Conservation (phyloP, 148 eudicot genomes). For the Heliosperma pusillum region DNA sequence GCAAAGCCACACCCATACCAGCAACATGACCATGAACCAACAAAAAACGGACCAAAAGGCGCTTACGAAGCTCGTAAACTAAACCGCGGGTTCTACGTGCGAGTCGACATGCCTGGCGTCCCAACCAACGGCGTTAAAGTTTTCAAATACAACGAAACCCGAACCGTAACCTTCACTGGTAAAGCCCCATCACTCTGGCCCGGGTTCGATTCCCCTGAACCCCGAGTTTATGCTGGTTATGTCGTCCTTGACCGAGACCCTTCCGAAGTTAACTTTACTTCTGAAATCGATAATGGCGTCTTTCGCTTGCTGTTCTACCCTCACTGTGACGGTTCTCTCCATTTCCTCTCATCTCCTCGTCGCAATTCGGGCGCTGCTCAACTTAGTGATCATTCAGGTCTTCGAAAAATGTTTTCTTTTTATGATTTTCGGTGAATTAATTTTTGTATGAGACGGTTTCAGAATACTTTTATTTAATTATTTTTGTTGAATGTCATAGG, state of each 20-base stretch:
- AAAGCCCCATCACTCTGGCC: constrained; percentile 1
- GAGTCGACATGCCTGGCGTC: constrained; percentile 14
- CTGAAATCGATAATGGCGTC: neutral
- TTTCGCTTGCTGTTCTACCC: constrained; percentile 1
- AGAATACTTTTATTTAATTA: neutral
- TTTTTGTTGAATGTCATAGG: neutral
- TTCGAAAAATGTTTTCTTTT: neutral
- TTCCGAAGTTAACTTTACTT: neutral
- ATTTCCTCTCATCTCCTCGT: neutral
- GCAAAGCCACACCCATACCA: no score
- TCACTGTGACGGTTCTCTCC: neutral
- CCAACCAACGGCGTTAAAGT: neutral
- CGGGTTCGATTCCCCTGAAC: neutral
- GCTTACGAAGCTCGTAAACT: neutral
- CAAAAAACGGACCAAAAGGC: neutral
- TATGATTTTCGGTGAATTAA: neutral
- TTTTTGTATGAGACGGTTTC: no score
- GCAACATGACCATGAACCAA: no score
- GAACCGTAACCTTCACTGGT: constrained; percentile 7
- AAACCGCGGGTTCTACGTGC: no score
- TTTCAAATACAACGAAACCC: neutral
- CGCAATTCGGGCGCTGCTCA: neutral
- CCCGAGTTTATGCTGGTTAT: no score
- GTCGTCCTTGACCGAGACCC: constrained; percentile 4
- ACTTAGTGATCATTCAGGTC: no score